Evolutionary conservation across 371 early-diverging fungal genomes (phyloP).

Genomic region (Saksenaea oblongispora): DNA sequence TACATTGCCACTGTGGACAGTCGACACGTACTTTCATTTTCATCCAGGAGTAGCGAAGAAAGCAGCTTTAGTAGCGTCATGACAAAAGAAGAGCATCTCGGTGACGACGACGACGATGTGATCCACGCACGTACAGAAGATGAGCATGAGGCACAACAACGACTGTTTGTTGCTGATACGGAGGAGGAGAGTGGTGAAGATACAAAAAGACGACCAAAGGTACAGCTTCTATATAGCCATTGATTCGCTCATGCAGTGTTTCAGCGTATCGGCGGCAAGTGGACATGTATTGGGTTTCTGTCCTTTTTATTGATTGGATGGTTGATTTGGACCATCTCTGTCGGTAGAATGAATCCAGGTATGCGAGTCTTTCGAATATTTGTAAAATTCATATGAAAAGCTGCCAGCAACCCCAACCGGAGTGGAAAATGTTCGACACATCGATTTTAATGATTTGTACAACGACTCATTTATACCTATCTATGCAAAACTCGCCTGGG

Average conservation of each 20-base stretch:
- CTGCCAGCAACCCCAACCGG: not conserved
- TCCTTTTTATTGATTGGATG: constrained; percentile 17
- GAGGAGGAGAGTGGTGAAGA: constrained; percentile 9
- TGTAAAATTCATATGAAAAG: not conserved
- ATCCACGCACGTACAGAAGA: constrained; percentile 4
- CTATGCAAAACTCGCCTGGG: constrained; percentile 48
- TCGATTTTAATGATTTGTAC: constrained; percentile 56
- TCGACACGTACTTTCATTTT: constrained; percentile 20
- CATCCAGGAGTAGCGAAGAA: constrained; percentile 13
- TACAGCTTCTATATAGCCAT: not conserved
- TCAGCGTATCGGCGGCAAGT: constrained; percentile 5
- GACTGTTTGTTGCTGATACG: constrained; percentile 14
- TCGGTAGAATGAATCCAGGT: constrained; percentile 19
- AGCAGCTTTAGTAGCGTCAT: constrained; percentile 23
- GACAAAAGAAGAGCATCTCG: constrained; percentile 13
- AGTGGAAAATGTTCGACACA: constrained; percentile 18
- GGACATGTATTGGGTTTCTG: constrained; percentile 18
- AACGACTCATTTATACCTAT: constrained; percentile 50
- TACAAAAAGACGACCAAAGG: not conserved
- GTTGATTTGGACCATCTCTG: constrained; percentile 19
- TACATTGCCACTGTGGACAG: constrained; percentile 30
- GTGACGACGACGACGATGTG: constrained; percentile 21
- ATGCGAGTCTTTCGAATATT: not conserved
- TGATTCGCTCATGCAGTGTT: not conserved
- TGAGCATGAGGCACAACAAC: constrained; percentile 14